phyloP scores from a whole-genome alignment of 371 early-diverging fungal genomes.

The Mortierella sp. region DNA sequence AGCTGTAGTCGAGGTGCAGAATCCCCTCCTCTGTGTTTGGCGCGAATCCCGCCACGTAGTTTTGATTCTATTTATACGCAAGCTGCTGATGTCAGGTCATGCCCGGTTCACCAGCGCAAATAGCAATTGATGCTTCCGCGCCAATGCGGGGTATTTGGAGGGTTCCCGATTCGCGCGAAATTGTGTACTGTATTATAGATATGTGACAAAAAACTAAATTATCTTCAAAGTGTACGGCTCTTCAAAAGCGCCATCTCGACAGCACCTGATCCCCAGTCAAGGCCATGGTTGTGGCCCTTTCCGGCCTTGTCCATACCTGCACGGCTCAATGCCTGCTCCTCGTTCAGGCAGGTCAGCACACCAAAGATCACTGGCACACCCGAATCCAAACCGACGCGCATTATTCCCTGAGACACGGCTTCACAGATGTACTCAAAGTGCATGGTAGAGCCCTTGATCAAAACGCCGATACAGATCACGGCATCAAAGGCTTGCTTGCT shows the following conservation, averaged over 20 bases:
- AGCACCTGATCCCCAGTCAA: constrained; percentile 97
- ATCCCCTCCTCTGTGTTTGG: no score
- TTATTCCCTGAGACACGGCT: constrained; percentile 89
- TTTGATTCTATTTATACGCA: no score
- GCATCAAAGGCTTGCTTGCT: constrained; percentile 81
- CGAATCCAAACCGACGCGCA: constrained; percentile 92
- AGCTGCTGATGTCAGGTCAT: no score
- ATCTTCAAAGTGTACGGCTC: constrained; percentile 56
- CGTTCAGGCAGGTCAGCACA: constrained; percentile 93
- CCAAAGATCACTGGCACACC: constrained; percentile 95
- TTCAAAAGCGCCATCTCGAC: constrained; percentile 90
- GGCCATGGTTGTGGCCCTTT: constrained; percentile 75
- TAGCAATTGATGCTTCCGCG: no score
- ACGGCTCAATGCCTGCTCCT: constrained; percentile 88
- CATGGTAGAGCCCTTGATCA: constrained; percentile 97
- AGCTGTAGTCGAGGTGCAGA: no score
- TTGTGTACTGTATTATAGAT: no score
- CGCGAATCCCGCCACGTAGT: no score
- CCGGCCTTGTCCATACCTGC: constrained; percentile 29
- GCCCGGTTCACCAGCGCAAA: no score
- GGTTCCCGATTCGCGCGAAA: no score
- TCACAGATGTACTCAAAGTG: constrained; percentile 98
- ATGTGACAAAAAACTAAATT: no score
- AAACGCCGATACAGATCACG: constrained; percentile 93
- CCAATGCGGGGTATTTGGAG: no score